These are phyloP conservation scores for Punica granatum DNA, from an alignment of 345 rosid species.

Conservation along the genomic window DNA sequence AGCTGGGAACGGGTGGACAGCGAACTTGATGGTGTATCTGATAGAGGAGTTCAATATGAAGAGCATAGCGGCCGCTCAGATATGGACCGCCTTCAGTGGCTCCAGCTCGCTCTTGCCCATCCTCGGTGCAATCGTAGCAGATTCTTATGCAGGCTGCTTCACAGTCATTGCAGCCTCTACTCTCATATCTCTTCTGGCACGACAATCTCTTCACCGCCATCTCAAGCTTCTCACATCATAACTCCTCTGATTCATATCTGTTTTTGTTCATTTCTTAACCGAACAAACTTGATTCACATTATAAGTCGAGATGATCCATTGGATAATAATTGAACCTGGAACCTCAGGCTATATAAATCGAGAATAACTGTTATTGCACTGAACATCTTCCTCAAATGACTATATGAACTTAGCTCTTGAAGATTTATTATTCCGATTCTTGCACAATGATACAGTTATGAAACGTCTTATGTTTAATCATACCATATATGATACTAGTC, in stretches of 20 bases:
- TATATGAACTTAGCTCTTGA: not conserved
- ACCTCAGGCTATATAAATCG: too few relatives aligned
- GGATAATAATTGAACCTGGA: too few relatives aligned
- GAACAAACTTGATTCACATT: too few relatives aligned
- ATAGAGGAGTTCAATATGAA: constrained; percentile 30
- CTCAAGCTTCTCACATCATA: too few relatives aligned
- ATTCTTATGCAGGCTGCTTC: constrained; percentile 34
- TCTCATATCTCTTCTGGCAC: constrained; percentile 29
- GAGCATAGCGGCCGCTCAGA: constrained; percentile 38
- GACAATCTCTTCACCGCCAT: not conserved
- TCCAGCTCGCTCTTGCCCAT: constrained; percentile 26
- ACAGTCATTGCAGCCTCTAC: constrained; percentile 22
- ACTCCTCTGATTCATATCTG: too few relatives aligned
- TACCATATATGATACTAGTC: too few relatives aligned
- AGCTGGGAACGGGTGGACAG: not conserved
- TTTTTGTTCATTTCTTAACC: too few relatives aligned
- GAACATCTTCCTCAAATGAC: not conserved
- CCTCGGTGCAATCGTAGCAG: constrained; percentile 36
- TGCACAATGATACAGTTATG: too few relatives aligned
- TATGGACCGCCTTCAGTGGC: constrained; percentile 24
- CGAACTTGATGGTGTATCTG: constrained; percentile 28
- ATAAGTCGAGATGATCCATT: too few relatives aligned
- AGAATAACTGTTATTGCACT: too few relatives aligned
- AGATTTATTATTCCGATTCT: too few relatives aligned
- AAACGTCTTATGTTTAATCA: too few relatives aligned